A percentile compares a stretch with the other conserved stretches of the same genome.
Conservation (phyloP, 768 basidiomycete species). For the Mycena alexandri region DNA sequence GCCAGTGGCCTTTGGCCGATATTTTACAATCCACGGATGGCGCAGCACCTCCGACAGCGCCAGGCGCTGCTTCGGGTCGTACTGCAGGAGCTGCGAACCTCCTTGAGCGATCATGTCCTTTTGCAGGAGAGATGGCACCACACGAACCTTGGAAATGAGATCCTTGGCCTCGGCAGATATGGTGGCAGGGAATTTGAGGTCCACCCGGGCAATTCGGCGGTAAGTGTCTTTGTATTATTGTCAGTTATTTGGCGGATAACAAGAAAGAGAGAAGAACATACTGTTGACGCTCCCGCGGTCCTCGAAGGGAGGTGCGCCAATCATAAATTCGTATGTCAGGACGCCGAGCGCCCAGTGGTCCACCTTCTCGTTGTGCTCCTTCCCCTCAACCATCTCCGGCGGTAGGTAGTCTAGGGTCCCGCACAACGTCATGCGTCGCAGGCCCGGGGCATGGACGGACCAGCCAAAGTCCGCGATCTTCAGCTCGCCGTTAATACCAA, state of each 20-base stretch:
- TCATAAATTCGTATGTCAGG: slow-evolving; percentile 93
- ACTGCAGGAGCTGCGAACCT: slow-evolving; percentile 78
- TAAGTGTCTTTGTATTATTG: slow-evolving; percentile 76
- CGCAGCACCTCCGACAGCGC: slow-evolving; percentile 78
- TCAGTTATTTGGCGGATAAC: slow-evolving; percentile 5
- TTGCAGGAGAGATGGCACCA: slow-evolving; percentile 6
- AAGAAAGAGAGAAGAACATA: slow-evolving; percentile 49
- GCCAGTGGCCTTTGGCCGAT: slow-evolving; percentile 61
- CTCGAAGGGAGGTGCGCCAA: slow-evolving; percentile 86
- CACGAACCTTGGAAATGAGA: slow-evolving; percentile 68
- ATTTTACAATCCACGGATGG: slow-evolving; percentile 90
- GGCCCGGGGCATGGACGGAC: slow-evolving; percentile 93
- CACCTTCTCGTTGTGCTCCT: slow-evolving; percentile 89
- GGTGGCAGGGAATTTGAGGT: slow-evolving; percentile 73
- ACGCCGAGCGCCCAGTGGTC: slow-evolving; percentile 98
- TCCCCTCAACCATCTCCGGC: slow-evolving; percentile 97
- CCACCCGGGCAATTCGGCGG: slow-evolving; percentile 88
- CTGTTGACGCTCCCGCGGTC: slow-evolving; percentile 83
- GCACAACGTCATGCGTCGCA: slow-evolving; percentile 90
- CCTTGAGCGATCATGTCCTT: neutral
- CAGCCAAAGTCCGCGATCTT: slow-evolving; percentile 99
- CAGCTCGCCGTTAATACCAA: slow-evolving; percentile 95
- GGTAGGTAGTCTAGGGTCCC: slow-evolving; percentile 97
- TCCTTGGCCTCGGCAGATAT: slow-evolving; percentile 77
- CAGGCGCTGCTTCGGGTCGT: slow-evolving; percentile 85